Evolutionary conservation across 148 eudicot genomes (phyloP), one percentile per base, ranked within the genome.

Genomic region (Vaccinium darrowii): DNA sequence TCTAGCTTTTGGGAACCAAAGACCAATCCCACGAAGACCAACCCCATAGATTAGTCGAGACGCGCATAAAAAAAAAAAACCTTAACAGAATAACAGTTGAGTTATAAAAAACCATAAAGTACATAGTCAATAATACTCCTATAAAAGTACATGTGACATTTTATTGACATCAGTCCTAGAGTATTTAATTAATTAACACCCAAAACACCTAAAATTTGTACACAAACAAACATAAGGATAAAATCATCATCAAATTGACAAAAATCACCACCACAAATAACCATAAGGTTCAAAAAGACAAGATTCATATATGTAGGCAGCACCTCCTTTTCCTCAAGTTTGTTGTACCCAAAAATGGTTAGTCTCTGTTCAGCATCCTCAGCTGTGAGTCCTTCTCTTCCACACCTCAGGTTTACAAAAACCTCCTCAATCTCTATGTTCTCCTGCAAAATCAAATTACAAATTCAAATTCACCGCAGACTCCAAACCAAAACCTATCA

Each of bases 291-390:
- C 85, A 50, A 58, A 76, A 10, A 8, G 39, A 9, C 4, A 43
- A 58, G 1, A 3, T 9, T 11, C 3, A 53, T 15, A 83, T 65
- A 6, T 16, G 43, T 47, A 80, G 19, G 58, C 47, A 18, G 25
- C 13, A 89, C 98, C 98, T 89, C 86, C 88, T 95, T 95, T 85
- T 94, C 98, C 88, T 94, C 98, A 86, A 95, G 98, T 90, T 95
- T 94, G 87, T 95, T 94, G 82, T 92, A 90, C 53, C 98, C 98
- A 88, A 94, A 95, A 52, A 95, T 93, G 71, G 76, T 85, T 1
- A 95, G 89, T 86, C 98, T 95, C 87, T 89, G 92, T 75, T 87
- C 88, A 87, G 95, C 95, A 90, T 84, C 93, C 53, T 91, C 91
- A 43, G 87, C 14, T 18, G 93, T 88, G 36, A 94, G 94, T 69